A percentile compares a stretch with the other conserved stretches of the same genome.
Evolutionary conservation across 768 basidiomycete species (phyloP).

Genomic region (Rhizopogon vulgaris): DNA sequence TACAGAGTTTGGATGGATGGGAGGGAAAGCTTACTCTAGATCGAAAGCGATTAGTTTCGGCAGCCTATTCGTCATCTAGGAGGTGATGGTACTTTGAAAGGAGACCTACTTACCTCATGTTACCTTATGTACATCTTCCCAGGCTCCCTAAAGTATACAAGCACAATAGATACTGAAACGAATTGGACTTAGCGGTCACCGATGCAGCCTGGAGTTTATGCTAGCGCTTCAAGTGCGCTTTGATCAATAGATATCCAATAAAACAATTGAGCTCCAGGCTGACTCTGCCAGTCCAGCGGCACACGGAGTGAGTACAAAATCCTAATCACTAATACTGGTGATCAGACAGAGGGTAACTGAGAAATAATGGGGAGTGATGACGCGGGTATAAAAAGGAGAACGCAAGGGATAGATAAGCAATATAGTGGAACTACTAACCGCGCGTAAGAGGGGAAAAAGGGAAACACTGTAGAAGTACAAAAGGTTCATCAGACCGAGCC

Average conservation of each 20-base stretch:
- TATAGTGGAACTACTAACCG: background rate
- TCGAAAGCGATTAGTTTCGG: conserved; percentile 77
- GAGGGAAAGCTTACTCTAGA: conserved; percentile 69
- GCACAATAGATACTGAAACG: too few species aligned
- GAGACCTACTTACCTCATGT: background rate
- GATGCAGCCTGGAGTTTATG: too few species aligned
- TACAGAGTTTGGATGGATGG: background rate
- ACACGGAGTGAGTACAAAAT: conserved; percentile 2
- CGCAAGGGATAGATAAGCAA: conserved; percentile 4
- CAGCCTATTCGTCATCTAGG: conserved; percentile 16
- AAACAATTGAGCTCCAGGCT: background rate
- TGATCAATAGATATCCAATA: too few species aligned
- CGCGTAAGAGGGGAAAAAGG: background rate
- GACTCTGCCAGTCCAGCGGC: conserved; percentile 2
- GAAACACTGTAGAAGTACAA: conserved; percentile 3
- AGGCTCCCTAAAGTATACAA: too few species aligned
- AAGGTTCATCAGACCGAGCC: background rate
- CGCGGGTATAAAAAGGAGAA: background rate
- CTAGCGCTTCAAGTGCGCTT: too few species aligned
- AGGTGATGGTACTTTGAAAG: background rate
- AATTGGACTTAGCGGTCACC: too few species aligned
- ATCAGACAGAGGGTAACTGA: background rate
- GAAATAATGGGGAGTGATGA: background rate
- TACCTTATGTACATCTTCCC: background rate
- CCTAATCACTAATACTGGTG: background rate